These are phyloP conservation scores for Mycena floridula DNA, from an alignment of 768 basidiomycete genomes.

Conservation along the genomic window DNA sequence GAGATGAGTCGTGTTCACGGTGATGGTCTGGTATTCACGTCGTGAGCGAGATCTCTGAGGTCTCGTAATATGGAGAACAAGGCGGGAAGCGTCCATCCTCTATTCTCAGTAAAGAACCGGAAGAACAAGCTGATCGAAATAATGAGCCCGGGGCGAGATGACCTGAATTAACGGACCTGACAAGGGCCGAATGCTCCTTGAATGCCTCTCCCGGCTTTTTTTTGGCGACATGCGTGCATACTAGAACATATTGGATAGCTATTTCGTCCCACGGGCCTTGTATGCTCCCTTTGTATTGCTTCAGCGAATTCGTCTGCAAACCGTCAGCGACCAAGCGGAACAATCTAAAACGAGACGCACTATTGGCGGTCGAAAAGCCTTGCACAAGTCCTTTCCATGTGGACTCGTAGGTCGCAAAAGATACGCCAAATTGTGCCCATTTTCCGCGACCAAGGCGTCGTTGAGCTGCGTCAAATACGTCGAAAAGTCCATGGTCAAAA, in stretches of 20 bases:
- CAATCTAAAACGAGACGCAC: slow-evolving; percentile 21
- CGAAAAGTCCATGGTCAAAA: slow-evolving; percentile 49
- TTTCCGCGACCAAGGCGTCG: slow-evolving; percentile 53
- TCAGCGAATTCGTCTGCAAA: slow-evolving; percentile 23
- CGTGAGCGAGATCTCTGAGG: slow-evolving; percentile 78
- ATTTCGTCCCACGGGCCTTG: slow-evolving; percentile 82
- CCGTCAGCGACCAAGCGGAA: not conserved
- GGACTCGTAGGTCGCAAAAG: slow-evolving; percentile 72
- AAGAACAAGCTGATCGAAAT: slow-evolving; percentile 52
- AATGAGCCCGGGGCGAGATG: not conserved
- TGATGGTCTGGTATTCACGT: slow-evolving; percentile 40
- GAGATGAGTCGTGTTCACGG: not conserved
- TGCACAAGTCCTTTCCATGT: slow-evolving; percentile 41
- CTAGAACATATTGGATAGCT: slow-evolving; percentile 75
- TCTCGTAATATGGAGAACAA: slow-evolving; percentile 79
- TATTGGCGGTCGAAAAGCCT: slow-evolving; percentile 23
- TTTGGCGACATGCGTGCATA: slow-evolving; percentile 64
- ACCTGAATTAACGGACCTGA: slow-evolving; percentile 49
- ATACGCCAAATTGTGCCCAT: slow-evolving; percentile 66
- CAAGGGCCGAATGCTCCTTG: slow-evolving; percentile 70
- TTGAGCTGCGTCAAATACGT: slow-evolving; percentile 55
- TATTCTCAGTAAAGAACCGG: slow-evolving; percentile 73
- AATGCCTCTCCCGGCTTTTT: slow-evolving; percentile 68
- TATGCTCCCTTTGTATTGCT: slow-evolving; percentile 55
- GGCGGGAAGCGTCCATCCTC: slow-evolving; percentile 82